Evolutionary conservation across 495 filamentous ascomycete genomes (phyloP).

Genomic region (Penicillium coprophilum): DNA sequence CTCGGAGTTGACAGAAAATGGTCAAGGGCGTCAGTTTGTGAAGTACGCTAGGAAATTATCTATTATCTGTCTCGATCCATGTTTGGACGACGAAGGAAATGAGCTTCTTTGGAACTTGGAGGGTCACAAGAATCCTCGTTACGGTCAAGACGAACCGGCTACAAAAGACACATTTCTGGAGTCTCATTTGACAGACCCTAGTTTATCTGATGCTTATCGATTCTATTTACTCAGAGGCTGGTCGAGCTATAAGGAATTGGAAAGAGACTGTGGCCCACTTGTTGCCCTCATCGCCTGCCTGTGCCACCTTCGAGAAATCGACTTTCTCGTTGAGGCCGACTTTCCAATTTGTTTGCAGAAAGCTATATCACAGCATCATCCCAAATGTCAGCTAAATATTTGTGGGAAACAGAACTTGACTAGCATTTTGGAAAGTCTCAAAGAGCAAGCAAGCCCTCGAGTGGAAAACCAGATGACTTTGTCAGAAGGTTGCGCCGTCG

Average conservation of each 20-base stretch:
- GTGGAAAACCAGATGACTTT: too few species aligned
- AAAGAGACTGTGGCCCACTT: constrained; percentile 2
- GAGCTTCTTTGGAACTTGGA: background rate
- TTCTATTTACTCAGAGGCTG: background rate
- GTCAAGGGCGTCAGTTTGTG: background rate
- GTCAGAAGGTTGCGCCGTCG: background rate
- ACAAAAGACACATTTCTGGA: constrained; percentile 7
- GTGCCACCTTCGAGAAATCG: background rate
- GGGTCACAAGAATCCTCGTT: background rate
- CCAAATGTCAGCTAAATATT: background rate
- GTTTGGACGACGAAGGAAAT: background rate
- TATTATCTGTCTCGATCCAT: background rate
- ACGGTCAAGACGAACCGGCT: background rate
- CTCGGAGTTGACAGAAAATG: background rate
- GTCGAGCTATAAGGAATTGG: background rate
- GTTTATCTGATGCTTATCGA: background rate
- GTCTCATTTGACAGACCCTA: background rate
- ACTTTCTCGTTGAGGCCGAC: constrained; percentile 7
- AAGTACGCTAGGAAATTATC: background rate
- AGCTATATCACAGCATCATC: background rate
- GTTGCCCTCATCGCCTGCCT: background rate
- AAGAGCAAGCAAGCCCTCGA: background rate
- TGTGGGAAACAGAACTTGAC: background rate
- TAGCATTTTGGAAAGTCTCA: background rate
- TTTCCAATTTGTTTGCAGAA: constrained; percentile 17